Percentiles rank a stretch among this genome's conserved stretches.
Conservation (phyloP, 1,284 basidiomycete genomes). For the Moesziomyces globuligerus region DNA sequence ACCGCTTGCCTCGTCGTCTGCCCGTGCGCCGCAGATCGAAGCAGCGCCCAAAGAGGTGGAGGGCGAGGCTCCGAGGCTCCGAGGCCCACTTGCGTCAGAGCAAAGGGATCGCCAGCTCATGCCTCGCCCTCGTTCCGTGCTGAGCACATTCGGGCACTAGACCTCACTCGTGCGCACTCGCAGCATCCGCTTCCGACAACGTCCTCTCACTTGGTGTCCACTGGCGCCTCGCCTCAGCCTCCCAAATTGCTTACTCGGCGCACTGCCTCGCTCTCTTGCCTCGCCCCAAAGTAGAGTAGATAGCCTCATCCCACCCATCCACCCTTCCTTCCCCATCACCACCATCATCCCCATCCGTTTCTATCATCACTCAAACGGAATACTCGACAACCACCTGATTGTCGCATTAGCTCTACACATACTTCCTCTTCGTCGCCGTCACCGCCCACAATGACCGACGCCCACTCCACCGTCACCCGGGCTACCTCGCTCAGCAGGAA, state of each 20-base stretch:
- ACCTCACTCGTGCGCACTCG: too few species aligned
- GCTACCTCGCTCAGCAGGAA: slow-evolving; percentile 65
- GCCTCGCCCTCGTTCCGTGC: too few species aligned
- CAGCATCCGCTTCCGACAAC: neutral
- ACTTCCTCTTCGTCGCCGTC: slow-evolving; percentile 22
- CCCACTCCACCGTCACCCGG: slow-evolving; percentile 63
- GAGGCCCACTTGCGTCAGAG: too few species aligned
- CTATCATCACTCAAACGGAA: slow-evolving; percentile 3
- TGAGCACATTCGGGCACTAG: neutral
- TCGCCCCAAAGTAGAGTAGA: too few species aligned
- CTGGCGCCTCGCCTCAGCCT: too few species aligned
- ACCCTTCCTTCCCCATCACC: slow-evolving; percentile 14
- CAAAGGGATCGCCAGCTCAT: neutral
- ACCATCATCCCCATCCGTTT: slow-evolving; percentile 23
- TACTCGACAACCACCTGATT: slow-evolving; percentile 12
- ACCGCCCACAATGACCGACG: slow-evolving; percentile 56
- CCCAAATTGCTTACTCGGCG: too few species aligned
- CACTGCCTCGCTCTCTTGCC: too few species aligned
- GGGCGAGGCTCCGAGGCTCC: too few species aligned
- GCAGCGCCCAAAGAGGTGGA: too few species aligned
- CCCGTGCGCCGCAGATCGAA: too few species aligned
- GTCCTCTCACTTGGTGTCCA: too few species aligned
- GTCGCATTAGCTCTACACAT: slow-evolving; percentile 3
- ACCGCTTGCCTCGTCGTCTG: too few species aligned
- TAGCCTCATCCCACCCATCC: neutral